Conservation (phyloP, 2,329 filamentous ascomycete genomes). For the Fusarium longipes region DNA sequence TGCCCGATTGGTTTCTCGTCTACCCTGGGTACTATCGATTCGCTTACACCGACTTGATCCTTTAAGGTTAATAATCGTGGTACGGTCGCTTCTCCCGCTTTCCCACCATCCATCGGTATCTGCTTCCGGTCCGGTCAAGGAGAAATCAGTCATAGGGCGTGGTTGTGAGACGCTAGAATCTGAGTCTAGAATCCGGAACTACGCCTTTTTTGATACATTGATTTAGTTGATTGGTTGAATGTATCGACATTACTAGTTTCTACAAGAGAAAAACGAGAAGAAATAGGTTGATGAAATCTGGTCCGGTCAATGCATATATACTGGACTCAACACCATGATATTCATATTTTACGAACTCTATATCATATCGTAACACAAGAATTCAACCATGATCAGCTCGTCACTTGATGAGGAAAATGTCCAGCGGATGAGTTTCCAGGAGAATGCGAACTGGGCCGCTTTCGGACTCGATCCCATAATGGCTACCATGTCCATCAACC, state of each 20-base stretch:
- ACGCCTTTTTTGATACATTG: slow-evolving; percentile 10
- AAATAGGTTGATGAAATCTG: neutral
- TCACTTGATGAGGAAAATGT: neutral
- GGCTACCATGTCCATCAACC: slow-evolving; percentile 25
- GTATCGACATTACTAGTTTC: neutral
- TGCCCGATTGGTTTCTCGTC: neutral
- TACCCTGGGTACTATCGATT: neutral
- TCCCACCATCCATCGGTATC: slow-evolving; percentile 16
- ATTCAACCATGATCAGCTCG: slow-evolving; percentile 4
- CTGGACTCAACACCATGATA: neutral
- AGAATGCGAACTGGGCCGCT: slow-evolving; percentile 23
- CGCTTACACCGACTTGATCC: neutral
- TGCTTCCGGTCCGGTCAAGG: slow-evolving; percentile 31
- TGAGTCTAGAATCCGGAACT: slow-evolving; percentile 18
- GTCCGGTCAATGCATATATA: slow-evolving; percentile 10
- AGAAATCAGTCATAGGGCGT: slow-evolving; percentile 9
- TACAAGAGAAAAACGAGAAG: neutral
- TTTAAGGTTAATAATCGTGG: neutral
- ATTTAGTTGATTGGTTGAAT: neutral
- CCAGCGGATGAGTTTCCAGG: neutral
- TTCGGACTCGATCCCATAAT: slow-evolving; percentile 35
- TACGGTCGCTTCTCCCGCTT: neutral
- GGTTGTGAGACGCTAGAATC: slow-evolving; percentile 21
- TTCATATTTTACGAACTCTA: neutral
- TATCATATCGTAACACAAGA: neutral